Base-by-base conservation (phyloP, 148 eudicot genomes). In the Polygonum aviculare region DNA sequence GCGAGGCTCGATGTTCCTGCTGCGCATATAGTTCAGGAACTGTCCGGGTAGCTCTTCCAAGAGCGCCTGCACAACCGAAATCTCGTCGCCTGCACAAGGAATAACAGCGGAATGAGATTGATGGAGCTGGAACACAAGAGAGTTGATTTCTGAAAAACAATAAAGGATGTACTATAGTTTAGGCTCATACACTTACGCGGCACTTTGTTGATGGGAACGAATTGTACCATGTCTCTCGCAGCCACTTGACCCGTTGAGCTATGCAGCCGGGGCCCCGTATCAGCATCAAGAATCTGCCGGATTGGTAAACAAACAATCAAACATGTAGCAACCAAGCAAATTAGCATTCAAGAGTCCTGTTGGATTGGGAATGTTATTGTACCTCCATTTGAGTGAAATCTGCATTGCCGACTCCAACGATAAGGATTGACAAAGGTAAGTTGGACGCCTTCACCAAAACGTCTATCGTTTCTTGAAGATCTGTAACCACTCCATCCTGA, bases 401-500 rank as follows among this genome's bases (percentile, higher is more conserved):
- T 40, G 97, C 98, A 79, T 74, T 39, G 69, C 98, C 97, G 12
- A 94, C 98, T 74, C 98, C 98, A 77, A 94, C 94, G 38, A 94
- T 90, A 59, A 94, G 95, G 76, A 94, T 72, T 5, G 97, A 94
- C 73, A 94, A 82, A 26, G 98, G 98, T 18, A 94, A 83, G 76
- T 94, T 93, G 36, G 97, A 94, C 63, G 98, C 97, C 82, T 78
- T 88, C 60, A 94, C 95, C 80, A 94, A 72, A 41, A 94, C 87
- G 82, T 94, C 80, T 83, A 83, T 89, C 26, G 96, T 89, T 79
- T 92, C 97, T 84, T 92, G 92, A 69, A 88, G 81, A 84, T 94
- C 97, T 19, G 98, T 88, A 19, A 94, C 86, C 74, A 94, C 90
- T 44, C 98, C 98, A 85, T 94, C 97, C 98, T 94, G 82, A 75